Evolutionary conservation across 306 rosid species (phyloP).

Genomic region (Vigna reflexopilosa): DNA sequence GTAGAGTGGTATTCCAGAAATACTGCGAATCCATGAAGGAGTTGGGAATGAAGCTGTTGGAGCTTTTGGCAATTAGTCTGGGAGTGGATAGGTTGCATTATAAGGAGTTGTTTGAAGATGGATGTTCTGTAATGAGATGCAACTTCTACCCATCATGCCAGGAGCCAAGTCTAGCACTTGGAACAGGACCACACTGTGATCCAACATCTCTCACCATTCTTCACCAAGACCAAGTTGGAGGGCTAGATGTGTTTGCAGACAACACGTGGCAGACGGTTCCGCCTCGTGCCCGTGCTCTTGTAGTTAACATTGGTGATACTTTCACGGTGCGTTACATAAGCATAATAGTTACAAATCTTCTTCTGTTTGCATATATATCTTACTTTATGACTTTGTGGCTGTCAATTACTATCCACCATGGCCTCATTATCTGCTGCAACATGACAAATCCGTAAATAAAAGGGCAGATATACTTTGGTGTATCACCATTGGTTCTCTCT

Average conservation of each 20-base stretch:
- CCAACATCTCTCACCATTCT: constrained; percentile 81
- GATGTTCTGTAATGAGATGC: constrained; percentile 70
- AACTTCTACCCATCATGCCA: constrained; percentile 77
- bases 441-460: constrained; percentile 20
- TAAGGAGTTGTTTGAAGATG: constrained; percentile 63
- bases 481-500: not conserved
- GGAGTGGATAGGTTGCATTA: constrained; percentile 57
- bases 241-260: constrained; percentile 73
- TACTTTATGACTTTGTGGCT: constrained; percentile 14
- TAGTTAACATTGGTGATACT: constrained; percentile 79
- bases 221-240: constrained; percentile 76
- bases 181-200: constrained; percentile 89
- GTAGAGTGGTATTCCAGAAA: constrained; percentile 58
- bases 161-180: constrained; percentile 57
- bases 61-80: constrained; percentile 72
- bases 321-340: constrained; percentile 53
- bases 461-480: constrained; percentile 17
- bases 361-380: not conserved
- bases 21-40: constrained; percentile 71
- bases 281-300: constrained; percentile 63
- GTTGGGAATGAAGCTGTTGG: constrained; percentile 58
- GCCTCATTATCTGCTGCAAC: constrained; percentile 9
- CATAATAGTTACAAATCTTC: not conserved
- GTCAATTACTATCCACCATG: not conserved
- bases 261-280: constrained; percentile 62